These are phyloP conservation scores for Apiotrichum gracile DNA, from an alignment of 1,284 basidiomycete species.

Conservation along the genomic window DNA sequence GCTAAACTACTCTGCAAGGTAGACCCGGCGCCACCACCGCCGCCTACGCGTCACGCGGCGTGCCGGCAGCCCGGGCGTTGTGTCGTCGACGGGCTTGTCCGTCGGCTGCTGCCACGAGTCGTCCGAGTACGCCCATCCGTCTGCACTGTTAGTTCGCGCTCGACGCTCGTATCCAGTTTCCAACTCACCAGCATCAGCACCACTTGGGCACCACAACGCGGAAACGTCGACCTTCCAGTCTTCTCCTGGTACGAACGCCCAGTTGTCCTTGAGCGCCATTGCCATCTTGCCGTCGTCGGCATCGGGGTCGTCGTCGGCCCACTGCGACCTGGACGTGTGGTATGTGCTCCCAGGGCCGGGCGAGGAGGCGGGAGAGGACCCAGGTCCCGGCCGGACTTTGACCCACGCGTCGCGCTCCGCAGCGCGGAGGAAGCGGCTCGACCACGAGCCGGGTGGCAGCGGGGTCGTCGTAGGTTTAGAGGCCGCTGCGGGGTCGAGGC, in stretches of 20 bases:
- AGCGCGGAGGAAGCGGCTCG: slow-evolving; percentile 26
- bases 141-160: slow-evolving; percentile 7
- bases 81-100: background rate
- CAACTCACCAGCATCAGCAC: slow-evolving; percentile 36
- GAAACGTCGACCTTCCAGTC: slow-evolving; percentile 45
- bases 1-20: background rate
- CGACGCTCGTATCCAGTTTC: background rate
- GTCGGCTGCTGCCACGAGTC: slow-evolving; percentile 37
- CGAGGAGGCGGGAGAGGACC: background rate
- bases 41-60: slow-evolving; percentile 15
- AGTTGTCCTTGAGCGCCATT: slow-evolving; percentile 35
- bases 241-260: slow-evolving; percentile 42
- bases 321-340: slow-evolving; percentile 12
- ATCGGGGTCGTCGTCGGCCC: slow-evolving; percentile 23
- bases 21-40: slow-evolving; percentile 17
- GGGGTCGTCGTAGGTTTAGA: slow-evolving; percentile 10
- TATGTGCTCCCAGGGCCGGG: too few species aligned
- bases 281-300: slow-evolving; percentile 27
- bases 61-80: background rate
- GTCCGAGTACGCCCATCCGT: slow-evolving; percentile 46
- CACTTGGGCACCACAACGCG: slow-evolving; percentile 39
- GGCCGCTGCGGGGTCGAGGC: slow-evolving; percentile 36
- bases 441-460: slow-evolving; percentile 26
- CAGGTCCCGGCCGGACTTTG: slow-evolving; percentile 15
- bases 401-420: slow-evolving; percentile 43